These are phyloP conservation scores for Penicillium psychrosexuale DNA, from an alignment of 2,329 filamentous ascomycete species.

Conservation along the genomic window DNA sequence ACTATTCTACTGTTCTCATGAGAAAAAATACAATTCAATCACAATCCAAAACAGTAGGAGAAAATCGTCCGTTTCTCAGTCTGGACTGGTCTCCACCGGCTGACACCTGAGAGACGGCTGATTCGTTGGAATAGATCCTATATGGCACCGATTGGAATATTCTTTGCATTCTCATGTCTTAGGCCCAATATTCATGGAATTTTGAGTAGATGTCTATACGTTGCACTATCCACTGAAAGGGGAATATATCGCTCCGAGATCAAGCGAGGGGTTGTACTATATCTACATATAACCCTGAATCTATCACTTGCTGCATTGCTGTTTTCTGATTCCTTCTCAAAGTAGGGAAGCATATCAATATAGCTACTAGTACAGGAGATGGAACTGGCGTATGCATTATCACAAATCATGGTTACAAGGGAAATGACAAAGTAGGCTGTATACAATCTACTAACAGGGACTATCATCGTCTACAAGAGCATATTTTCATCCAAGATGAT, in stretches of 20 bases:
- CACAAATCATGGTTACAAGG: neutral
- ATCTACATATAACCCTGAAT: too few species aligned
- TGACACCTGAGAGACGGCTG: neutral
- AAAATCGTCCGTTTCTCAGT: conserved; percentile 8
- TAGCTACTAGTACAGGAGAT: neutral
- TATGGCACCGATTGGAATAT: neutral
- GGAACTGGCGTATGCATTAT: neutral
- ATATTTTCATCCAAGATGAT: neutral
- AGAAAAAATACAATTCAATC: neutral
- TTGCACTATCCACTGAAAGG: neutral
- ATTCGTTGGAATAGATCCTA: neutral
- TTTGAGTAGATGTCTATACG: neutral
- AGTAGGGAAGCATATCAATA: neutral
- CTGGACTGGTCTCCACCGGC: neutral
- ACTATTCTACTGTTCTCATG: too few species aligned
- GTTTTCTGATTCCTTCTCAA: neutral
- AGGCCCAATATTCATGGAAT: neutral
- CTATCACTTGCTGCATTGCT: neutral
- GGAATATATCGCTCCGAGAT: neutral
- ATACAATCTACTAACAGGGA: too few species aligned
- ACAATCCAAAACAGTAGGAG: neutral
- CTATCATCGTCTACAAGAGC: neutral
- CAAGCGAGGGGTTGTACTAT: neutral
- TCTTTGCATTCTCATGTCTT: neutral
- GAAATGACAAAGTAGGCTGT: too few species aligned